A percentile compares a stretch with the other conserved stretches of the same genome.
These are phyloP conservation scores for Cladobotryum mycophilum DNA, from an alignment of 2,329 filamentous ascomycete genomes.

Conservation along the genomic window DNA sequence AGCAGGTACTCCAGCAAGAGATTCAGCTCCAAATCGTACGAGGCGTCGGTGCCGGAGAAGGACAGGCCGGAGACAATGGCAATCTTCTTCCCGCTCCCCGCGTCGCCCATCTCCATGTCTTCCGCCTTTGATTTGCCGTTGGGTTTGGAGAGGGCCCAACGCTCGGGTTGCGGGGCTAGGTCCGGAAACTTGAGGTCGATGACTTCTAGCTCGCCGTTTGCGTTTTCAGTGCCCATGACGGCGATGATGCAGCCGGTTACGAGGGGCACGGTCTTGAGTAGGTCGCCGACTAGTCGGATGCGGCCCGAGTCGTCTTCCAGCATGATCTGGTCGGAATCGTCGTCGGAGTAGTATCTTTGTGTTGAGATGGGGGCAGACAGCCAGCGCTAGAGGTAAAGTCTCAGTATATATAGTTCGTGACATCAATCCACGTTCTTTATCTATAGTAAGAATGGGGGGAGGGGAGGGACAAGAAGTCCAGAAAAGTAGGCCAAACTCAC, in stretches of 20 bases:
- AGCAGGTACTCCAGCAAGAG: conserved; percentile 82
- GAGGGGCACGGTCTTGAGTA: conserved; percentile 62
- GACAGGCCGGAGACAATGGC: conserved; percentile 84
- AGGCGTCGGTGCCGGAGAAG: conserved; percentile 67
- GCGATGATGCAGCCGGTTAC: conserved; percentile 92
- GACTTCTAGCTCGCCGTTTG: conserved; percentile 86
- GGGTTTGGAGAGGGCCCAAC: conserved; percentile 64
- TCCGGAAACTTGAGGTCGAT: conserved; percentile 86
- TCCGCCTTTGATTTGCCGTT: conserved; percentile 32
- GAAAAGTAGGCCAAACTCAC: conserved; percentile 39
- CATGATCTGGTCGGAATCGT: conserved; percentile 64
- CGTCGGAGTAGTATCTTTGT: conserved; percentile 66
- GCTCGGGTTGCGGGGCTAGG: conserved; percentile 70
- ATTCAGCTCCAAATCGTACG: conserved; percentile 67
- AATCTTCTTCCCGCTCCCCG: conserved; percentile 43
- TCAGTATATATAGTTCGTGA: background rate
- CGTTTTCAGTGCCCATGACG: conserved; percentile 91
- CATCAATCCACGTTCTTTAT: background rate
- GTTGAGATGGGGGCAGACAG: conserved; percentile 73
- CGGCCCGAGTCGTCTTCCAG: conserved; percentile 94
- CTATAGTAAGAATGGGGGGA: background rate
- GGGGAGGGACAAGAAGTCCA: background rate
- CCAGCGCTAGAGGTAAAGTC: conserved; percentile 58
- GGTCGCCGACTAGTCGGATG: conserved; percentile 67
- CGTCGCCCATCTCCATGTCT: conserved; percentile 48